These are phyloP conservation scores for Pyrenochaeta sp. DNA, from an alignment of 2,329 filamentous ascomycete species.

Conservation along the genomic window DNA sequence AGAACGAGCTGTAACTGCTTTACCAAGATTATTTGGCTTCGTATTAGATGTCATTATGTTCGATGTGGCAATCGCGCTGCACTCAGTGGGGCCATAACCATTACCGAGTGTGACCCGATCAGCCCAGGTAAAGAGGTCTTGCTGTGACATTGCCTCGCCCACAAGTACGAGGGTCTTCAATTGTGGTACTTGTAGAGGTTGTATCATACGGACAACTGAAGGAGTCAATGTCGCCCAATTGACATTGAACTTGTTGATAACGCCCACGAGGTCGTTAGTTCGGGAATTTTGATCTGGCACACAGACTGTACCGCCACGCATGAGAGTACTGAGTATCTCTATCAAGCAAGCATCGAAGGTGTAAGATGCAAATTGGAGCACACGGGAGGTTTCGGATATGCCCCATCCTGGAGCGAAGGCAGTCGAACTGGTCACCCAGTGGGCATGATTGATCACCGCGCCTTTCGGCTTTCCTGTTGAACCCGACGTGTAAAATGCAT, in stretches of 20 bases:
- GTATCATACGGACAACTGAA: constrained; percentile 44
- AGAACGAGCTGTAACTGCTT: constrained; percentile 36
- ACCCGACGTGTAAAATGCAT: constrained; percentile 68
- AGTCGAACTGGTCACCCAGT: constrained; percentile 60
- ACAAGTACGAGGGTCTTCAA: constrained; percentile 39
- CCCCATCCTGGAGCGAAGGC: constrained; percentile 41
- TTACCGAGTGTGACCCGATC: constrained; percentile 47
- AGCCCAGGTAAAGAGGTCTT: constrained; percentile 48
- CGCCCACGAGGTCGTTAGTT: constrained; percentile 56
- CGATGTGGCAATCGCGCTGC: constrained; percentile 45
- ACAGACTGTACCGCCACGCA: constrained; percentile 58
- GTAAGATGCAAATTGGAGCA: constrained; percentile 60
- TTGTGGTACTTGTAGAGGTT: constrained; percentile 36
- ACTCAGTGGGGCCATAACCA: constrained; percentile 53
- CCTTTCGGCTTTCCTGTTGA: constrained; percentile 67
- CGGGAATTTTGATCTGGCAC: constrained; percentile 59
- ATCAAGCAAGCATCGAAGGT: constrained; percentile 58
- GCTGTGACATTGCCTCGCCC: constrained; percentile 45
- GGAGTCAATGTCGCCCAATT: constrained; percentile 59
- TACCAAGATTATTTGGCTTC: constrained; percentile 47
- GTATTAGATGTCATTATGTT: constrained; percentile 37
- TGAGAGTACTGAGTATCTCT: constrained; percentile 57
- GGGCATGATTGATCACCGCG: constrained; percentile 68
- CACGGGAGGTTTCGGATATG: constrained; percentile 62
- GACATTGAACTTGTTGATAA: constrained; percentile 45